These are phyloP conservation scores for Zhuliangozyma parablackwelliae DNA, from an alignment of 1,139 yeast species.

Conservation along the genomic window DNA sequence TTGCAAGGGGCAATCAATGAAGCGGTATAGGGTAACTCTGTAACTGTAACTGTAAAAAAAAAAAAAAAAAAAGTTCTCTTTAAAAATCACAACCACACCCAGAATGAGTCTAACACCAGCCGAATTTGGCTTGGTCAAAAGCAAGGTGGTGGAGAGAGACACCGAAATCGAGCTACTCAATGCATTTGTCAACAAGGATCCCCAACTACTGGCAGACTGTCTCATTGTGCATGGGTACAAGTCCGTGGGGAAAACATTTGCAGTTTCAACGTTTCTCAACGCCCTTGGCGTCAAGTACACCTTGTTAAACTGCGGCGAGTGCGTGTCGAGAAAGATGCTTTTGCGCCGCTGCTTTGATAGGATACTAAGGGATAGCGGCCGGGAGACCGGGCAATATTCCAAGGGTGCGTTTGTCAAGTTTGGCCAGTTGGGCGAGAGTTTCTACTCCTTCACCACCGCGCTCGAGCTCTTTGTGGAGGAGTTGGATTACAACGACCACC, in stretches of 20 bases:
- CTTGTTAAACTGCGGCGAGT: slow-evolving; percentile 35
- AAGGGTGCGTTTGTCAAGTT: slow-evolving; percentile 13
- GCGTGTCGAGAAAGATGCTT: slow-evolving; percentile 33
- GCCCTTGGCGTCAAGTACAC: slow-evolving; percentile 20
- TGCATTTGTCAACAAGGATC: slow-evolving; percentile 20
- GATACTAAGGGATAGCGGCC: slow-evolving; percentile 27
- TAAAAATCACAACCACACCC: neutral
- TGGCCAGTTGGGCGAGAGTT: slow-evolving; percentile 36
- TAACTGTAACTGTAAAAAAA: no score
- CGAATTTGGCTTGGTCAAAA: slow-evolving; percentile 5
- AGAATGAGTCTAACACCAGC: slow-evolving; percentile 10
- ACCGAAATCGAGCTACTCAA: slow-evolving; percentile 20
- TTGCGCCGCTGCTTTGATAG: slow-evolving; percentile 34
- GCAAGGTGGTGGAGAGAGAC: slow-evolving; percentile 15
- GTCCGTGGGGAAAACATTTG: slow-evolving; percentile 36
- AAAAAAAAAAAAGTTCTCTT: slow-evolving; percentile 7
- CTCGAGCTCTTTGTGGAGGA: slow-evolving; percentile 34
- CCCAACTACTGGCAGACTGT: slow-evolving; percentile 21
- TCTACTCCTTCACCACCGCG: slow-evolving; percentile 41
- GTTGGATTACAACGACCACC: slow-evolving; percentile 32
- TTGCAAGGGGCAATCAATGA: slow-evolving; percentile 47
- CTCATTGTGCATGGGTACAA: slow-evolving; percentile 39
- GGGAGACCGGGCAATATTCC: slow-evolving; percentile 9
- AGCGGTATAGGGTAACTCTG: slow-evolving; percentile 1
- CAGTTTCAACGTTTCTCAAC: slow-evolving; percentile 24